A percentile compares a stretch with the other conserved stretches of the same genome.
Conservation (phyloP, 139 green algal genomes). For the Coelastrella sp. region DNA sequence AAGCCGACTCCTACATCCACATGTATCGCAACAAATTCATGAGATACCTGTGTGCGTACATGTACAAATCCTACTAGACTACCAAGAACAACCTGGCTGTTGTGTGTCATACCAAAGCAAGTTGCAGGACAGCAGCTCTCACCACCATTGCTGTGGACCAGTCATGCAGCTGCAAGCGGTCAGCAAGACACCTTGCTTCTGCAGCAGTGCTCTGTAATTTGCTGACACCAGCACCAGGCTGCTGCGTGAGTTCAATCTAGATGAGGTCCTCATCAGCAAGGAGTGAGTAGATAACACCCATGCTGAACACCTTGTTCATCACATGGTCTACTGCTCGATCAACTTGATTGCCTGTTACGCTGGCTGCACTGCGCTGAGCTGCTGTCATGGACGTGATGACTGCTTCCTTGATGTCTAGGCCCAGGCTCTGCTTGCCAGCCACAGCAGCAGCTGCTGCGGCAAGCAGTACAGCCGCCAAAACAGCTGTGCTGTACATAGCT, state of each 20-base stretch:
- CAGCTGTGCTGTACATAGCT: background rate
- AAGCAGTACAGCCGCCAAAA: background rate
- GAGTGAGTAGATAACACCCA: conserved; percentile 19
- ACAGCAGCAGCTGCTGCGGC: conserved; percentile 16
- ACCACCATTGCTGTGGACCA: no score
- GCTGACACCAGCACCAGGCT: no score
- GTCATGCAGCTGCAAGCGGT: no score
- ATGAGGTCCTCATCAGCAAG: conserved; percentile 34
- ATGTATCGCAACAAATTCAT: no score
- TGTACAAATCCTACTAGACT: no score
- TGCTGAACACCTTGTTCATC: conserved; percentile 21
- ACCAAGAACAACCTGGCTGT: no score
- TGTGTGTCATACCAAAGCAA: no score
- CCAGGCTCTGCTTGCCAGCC: background rate
- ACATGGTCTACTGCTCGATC: conserved; percentile 28
- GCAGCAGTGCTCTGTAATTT: no score
- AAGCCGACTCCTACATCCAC: no score
- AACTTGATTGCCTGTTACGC: conserved; percentile 22
- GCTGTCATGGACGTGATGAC: conserved; percentile 42
- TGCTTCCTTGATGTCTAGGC: conserved; percentile 22
- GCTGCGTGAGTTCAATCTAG: background rate
- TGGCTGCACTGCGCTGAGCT: conserved; percentile 13
- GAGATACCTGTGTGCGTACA: no score
- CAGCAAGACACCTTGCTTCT: no score
- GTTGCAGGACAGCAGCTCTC: no score